Evolutionary conservation across 331 rosid species (phyloP).

Genomic region (Malus hybrid): DNA sequence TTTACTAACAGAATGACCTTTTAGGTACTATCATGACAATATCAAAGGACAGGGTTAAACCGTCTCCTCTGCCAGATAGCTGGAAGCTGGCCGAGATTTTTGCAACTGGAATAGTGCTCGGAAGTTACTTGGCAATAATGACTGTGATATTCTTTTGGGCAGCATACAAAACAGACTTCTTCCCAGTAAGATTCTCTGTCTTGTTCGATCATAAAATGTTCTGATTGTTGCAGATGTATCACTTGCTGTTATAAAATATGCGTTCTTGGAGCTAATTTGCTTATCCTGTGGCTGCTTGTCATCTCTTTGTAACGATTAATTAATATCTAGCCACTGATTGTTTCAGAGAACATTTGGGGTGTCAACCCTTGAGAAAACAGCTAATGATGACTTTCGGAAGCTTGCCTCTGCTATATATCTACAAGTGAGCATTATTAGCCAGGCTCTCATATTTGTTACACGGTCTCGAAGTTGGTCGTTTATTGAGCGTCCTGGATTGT

Average conservation of each 20-base stretch:
- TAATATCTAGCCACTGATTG: slow-evolving; percentile 2
- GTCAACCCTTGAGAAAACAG: slow-evolving; percentile 67
- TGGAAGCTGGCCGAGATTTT: slow-evolving; percentile 97
- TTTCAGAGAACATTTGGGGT: slow-evolving; percentile 83
- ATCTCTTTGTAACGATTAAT: neutral
- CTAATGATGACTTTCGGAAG: slow-evolving; percentile 73
- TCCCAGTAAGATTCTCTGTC: slow-evolving; percentile 59
- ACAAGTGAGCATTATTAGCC: slow-evolving; percentile 99
- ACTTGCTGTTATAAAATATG: neutral
- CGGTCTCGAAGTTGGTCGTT: slow-evolving; percentile 96
- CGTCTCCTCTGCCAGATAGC: slow-evolving; percentile 99
- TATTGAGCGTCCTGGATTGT: slow-evolving; percentile 87
- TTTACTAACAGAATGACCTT: slow-evolving; percentile 7
- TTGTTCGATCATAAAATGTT: neutral
- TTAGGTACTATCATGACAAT: slow-evolving; percentile 98
- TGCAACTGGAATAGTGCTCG: slow-evolving; percentile 84
- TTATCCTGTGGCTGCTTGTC: neutral
- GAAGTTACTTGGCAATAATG: slow-evolving; percentile 98
- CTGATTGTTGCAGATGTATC: neutral
- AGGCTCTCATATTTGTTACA: slow-evolving; percentile 97
- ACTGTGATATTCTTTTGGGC: slow-evolving; percentile 98
- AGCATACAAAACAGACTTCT: slow-evolving; percentile 87
- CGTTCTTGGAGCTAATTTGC: neutral
- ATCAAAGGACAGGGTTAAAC: slow-evolving; percentile 95
- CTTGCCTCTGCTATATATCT: slow-evolving; percentile 96